phyloP scores from a whole-genome alignment of 1,284 basidiomycete genomes.

The Heterobasidion annosum region DNA sequence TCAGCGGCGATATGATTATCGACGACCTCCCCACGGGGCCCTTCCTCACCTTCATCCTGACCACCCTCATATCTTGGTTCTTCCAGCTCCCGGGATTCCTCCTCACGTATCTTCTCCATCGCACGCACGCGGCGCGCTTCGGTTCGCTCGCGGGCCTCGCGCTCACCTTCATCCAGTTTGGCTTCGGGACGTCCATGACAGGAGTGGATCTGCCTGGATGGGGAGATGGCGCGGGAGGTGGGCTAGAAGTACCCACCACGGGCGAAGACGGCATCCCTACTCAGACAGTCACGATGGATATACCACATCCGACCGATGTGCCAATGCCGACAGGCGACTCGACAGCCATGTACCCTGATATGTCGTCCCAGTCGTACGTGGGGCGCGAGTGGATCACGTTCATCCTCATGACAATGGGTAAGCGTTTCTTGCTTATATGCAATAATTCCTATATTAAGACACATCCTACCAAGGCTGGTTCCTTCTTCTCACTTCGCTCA shows the following conservation, averaged over 20 bases:
- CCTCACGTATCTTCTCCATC: constrained; percentile 87
- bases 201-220: background rate
- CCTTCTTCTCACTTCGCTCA: constrained; percentile 68
- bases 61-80: constrained; percentile 84
- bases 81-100: constrained; percentile 98
- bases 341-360: constrained; percentile 7
- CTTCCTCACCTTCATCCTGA: constrained; percentile 64
- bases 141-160: constrained; percentile 94
- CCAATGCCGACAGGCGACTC: constrained; percentile 11
- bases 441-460: background rate
- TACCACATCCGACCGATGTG: background rate
- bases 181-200: constrained; percentile 45
- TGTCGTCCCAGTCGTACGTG: constrained; percentile 26
- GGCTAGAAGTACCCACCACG: background rate
- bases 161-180: constrained; percentile 89
- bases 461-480: constrained; percentile 68
- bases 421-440: constrained; percentile 11
- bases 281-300: background rate
- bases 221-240: background rate
- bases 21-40: constrained; percentile 69
- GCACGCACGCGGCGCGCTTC: constrained; percentile 91
- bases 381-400: constrained; percentile 69
- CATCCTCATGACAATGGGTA: constrained; percentile 82
- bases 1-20: constrained; percentile 59
- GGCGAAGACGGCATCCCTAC: background rate